Evolutionary conservation across 331 rosid species (phyloP), one percentile per base, ranked within the genome.

Genomic region (Dryas integrifolia): DNA sequence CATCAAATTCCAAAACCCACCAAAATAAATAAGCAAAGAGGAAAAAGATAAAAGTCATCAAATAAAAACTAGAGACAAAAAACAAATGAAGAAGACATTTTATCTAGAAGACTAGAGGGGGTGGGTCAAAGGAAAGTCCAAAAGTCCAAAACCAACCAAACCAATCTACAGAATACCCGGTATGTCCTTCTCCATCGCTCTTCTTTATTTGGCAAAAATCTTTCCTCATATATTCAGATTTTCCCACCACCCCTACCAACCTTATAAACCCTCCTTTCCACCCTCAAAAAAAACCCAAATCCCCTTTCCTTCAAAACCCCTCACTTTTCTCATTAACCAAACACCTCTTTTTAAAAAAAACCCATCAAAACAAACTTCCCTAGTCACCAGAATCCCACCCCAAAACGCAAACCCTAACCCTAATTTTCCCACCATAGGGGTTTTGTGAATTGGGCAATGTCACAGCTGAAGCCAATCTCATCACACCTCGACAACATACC

Each of bases 401-500:
- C 47, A 6, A n/a, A 9, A 35, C 5, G 30, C 71, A 48, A 47
- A 49, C n/a, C 53, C 70, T 24, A 48, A 18, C 41, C 70, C 77
- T 58, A 70, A 62, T 15, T 44, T 52, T 57, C 62, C 13, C 18
- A 9, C 57, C 10, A 41, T 61, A 14, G 68, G 75, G 26, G 62
- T 71, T 73, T 53, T 10, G 2, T 11, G 9, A 58, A 49, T 53
- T 61, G 64, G 73, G 58, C 68, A 73, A 91, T 91, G 97, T 84
- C 86, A 70, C 88, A 86, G 72, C 59, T 86, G 73, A 82, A 82
- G 83, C 55, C 77, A 0, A 66, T 69, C 6, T 75, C 91, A 9
- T 75, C 91, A 9, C 85, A 82, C 79, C 83, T 77, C 59, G 98
- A 92, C n/a, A 58, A 82, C 64, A 63, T 80, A 5, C 95, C 96